Evolutionary conservation across 148 eudicot genomes (phyloP), one percentile per base, ranked within the genome.

Genomic region (Cornus controversa): DNA sequence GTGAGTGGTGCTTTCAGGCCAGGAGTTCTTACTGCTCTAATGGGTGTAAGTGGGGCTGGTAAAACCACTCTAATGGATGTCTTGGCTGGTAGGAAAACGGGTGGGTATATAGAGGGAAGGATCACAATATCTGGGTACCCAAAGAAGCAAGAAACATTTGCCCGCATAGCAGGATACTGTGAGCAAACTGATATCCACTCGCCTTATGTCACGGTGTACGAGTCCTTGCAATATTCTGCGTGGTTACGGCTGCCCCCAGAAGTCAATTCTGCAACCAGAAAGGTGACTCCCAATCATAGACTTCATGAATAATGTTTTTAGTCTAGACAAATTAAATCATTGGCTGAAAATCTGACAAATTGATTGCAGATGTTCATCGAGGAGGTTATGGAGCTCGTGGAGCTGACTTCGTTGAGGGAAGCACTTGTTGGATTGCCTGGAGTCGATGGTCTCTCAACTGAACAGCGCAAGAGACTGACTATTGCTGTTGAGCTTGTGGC

Each of bases 21-120:
- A 26, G 92, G 92, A 28, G 90, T 89, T 47, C 85, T 89, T 29
- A 89, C 92, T 31, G 92, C 92, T 40, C 81, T 89, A n/a, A 89
- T 89, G 90, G 92, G 92, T 10, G 81, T 87, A 45, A 89, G 86
- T 74, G 92, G 90, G 54, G 90, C 90, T 5, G 92, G 92, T 4
- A 89, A 89, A 76, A 89, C 92, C 3, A 89, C 92, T 25, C 68
- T 89, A 18, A 85, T 89, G 92, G 92, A 87, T 78, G 92, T 87
- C 34, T 79, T 89, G 67, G 87, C 92, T 0, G 92, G 92, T 65
- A 80, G 92, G 34, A 89, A 89, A 85, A 89, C 89, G 0, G 84
- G 86, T 8, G 92, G 92, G 71, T 87, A 87, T 74, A 84, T 87
- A 57, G 84, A 85, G 0, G 92, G 92, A 71, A 73, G 42, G 8